These are phyloP conservation scores for Gentiana straminea DNA, from an alignment of 257 asterid genomes.

Conservation along the genomic window DNA sequence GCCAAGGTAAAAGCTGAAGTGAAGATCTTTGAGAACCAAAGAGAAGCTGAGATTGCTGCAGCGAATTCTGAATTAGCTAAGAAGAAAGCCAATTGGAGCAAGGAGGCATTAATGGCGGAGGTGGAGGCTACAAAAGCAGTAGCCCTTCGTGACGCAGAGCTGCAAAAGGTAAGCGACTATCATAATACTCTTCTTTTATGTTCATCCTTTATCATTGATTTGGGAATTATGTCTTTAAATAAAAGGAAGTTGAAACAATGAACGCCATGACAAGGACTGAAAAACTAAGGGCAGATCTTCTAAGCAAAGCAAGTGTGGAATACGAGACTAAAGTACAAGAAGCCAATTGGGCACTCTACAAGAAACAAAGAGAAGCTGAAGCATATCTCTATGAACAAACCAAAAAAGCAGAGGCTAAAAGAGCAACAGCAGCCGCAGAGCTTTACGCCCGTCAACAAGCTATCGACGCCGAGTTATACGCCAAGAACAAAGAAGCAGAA, in stretches of 20 bases:
- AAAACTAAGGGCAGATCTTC: neutral
- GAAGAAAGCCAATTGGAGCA: neutral
- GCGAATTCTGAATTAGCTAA: neutral
- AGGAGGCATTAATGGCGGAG: neutral
- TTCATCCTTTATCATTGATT: too few species aligned
- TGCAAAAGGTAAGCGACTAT: neutral
- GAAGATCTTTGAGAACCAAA: neutral
- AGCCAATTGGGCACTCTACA: slow-evolving; percentile 62
- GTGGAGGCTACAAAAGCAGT: neutral
- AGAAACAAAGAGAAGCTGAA: slow-evolving; percentile 52
- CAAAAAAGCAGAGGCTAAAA: slow-evolving; percentile 45
- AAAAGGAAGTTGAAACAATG: neutral
- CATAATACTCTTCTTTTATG: too few species aligned
- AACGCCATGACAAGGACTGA: neutral
- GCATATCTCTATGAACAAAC: slow-evolving; percentile 46
- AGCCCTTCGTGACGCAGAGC: neutral
- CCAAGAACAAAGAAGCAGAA: slow-evolving; percentile 54
- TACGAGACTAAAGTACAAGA: slow-evolving; percentile 69
- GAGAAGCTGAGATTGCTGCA: neutral
- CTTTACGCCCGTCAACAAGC: slow-evolving; percentile 27
- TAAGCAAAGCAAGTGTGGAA: slow-evolving; percentile 49
- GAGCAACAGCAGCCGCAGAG: slow-evolving; percentile 43
- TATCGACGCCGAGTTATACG: slow-evolving; percentile 44
- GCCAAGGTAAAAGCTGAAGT: neutral
- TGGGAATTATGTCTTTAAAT: too few species aligned